Evolutionary conservation across 164 flowering plant species (phyloP), one percentile per base, ranked within the genome.

Genomic region (Vitis cinerea): DNA sequence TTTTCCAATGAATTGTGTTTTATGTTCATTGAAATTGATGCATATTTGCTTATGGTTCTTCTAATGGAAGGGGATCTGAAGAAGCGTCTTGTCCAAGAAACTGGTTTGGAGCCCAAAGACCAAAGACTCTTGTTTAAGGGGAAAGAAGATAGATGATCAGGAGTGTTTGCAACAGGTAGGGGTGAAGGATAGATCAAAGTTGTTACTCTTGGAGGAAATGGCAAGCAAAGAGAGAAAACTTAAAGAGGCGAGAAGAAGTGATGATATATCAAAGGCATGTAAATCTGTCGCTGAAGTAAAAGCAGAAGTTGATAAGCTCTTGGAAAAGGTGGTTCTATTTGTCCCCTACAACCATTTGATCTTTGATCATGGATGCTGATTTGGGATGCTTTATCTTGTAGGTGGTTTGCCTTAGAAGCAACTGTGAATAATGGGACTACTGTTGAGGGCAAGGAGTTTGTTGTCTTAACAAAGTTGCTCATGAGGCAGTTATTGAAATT

Each of bases 401-500:
- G 97, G 88, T 89, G 30, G 63, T 78, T 17, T 70, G 85, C 81
- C 10, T 70, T 91, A 76, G 84, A 84, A 81, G 78, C 68, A 57
- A 66, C 79, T 37, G 78, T 87, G 56, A 62, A 54, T 59, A 59
- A 74, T 59, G 93, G 93, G 53, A 77, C 78, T 19, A 86, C 85
- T 75, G 83, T 87, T 66, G 78, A 69, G 6, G 87, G 76, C 1
- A 86, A 86, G 72, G 89, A 88, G 67, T 83, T 90, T 71, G 68
- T 70, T 50, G 71, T 83, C 56, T 76, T 83, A 60, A 75, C 89
- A 2, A 90, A 90, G 80, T 67, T 88, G 74, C 87, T 88, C 9
- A 88, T 87, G 91, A 78, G 68, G 70, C 82, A 87, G 63, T 71
- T 87, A 76, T 76, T 92, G 77, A 92, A 86, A 71, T 69, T 92